A percentile compares a stretch with the other conserved stretches of the same genome.
These are phyloP conservation scores for Karstenula rhodostoma DNA, from an alignment of 2,329 filamentous ascomycete genomes.

Conservation along the genomic window DNA sequence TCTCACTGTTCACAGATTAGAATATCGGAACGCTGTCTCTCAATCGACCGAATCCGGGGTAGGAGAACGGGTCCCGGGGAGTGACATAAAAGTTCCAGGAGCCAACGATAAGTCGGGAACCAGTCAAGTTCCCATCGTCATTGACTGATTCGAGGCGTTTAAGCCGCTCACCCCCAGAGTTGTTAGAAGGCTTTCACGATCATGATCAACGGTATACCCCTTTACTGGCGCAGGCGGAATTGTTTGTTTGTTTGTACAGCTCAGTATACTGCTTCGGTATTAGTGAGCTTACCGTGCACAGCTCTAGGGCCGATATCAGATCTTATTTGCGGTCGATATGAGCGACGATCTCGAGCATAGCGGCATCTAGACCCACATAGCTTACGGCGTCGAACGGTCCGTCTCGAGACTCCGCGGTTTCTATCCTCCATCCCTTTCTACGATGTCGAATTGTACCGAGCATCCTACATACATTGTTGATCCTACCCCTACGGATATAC, in stretches of 20 bases:
- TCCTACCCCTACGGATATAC: constrained; percentile 4
- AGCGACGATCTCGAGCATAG: background rate
- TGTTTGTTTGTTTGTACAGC: constrained; percentile 9
- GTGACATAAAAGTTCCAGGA: background rate
- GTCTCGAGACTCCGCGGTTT: constrained; percentile 8
- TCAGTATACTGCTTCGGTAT: constrained; percentile 17
- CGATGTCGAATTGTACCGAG: constrained; percentile 7
- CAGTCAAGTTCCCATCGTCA: background rate
- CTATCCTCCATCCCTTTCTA: background rate
- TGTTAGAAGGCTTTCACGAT: constrained; percentile 4
- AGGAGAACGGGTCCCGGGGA: no score
- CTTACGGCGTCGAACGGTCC: constrained; percentile 9
- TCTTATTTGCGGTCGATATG: constrained; percentile 6
- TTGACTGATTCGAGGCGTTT: background rate
- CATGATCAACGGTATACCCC: constrained; percentile 22
- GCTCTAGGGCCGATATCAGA: constrained; percentile 11
- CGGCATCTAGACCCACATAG: background rate
- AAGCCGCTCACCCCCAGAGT: background rate
- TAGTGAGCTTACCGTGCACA: constrained; percentile 16
- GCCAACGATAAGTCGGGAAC: background rate
- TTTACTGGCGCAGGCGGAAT: constrained; percentile 13
- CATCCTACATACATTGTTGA: constrained; percentile 17
- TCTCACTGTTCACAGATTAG: background rate
- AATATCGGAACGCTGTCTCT: no score
- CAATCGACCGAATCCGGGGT: no score